Conservation (phyloP, 2,329 filamentous ascomycete genomes). For the Epichloe festucae region DNA sequence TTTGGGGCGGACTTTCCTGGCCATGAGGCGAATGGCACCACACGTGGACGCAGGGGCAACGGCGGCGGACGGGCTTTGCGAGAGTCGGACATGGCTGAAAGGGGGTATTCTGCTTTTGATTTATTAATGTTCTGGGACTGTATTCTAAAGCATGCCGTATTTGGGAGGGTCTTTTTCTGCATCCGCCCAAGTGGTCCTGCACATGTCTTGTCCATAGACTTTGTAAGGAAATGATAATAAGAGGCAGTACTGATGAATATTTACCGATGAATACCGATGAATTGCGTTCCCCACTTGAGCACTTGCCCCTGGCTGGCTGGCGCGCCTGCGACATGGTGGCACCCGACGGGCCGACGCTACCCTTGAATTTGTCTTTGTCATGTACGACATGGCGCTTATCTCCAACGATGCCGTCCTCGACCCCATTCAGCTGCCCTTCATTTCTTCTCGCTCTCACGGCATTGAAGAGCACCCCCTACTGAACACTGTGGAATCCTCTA, state of each 20-base stretch:
- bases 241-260: neutral
- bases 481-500: neutral
- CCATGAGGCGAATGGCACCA: constrained; percentile 3
- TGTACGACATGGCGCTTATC: neutral
- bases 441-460: neutral
- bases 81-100: constrained; percentile 5
- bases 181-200: neutral
- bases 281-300: neutral
- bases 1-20: constrained; percentile 1
- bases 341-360: neutral
- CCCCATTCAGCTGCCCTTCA: neutral
- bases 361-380: neutral
- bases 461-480: neutral
- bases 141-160: constrained; percentile 7
- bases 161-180: neutral
- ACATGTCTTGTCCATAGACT: constrained; percentile 4
- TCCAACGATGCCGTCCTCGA: neutral
- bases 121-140: neutral
- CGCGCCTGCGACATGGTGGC: neutral
- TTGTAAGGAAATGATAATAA: constrained; percentile 4
- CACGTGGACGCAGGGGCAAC: neutral
- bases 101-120: neutral
- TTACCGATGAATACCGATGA: neutral
- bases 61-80: neutral
- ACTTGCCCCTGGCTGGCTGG: neutral